Evolutionary conservation across 108 stramenopile genomes (phyloP), one percentile per base, ranked within the genome.

Genomic region (Fragilaria crotonensis): DNA sequence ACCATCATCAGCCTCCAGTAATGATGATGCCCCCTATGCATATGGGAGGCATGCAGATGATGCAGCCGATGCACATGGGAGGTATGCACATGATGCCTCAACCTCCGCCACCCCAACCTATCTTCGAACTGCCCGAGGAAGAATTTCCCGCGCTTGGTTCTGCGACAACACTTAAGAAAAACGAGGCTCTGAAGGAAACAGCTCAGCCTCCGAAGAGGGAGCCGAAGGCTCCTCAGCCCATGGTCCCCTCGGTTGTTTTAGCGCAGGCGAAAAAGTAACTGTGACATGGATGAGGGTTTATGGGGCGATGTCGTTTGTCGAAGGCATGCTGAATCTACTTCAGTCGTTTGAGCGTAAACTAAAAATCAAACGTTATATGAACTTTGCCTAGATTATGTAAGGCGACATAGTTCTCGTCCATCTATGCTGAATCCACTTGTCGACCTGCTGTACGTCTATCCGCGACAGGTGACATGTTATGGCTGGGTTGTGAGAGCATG

Each of bases 81-180:
- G 17, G 64, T 9, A 51, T 14, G 11, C 27, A 27, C 7, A 49
- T 41, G 45, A 59, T 29, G 36, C 54, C 62, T 30, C 48, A 52
- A 4, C 36, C 29, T 46, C 32, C 47, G 41, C 45, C 25, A 51
- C 57, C 17, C n/a, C n/a, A n/a, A n/a, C n/a, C n/a, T n/a, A n/a
- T n/a, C n/a, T n/a, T n/a, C n/a, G 58, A 25, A 21, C 29, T 63
- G 19, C 61, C 72, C 5, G 65, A 66, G 18, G 61, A 62, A 26
- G 72, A 73, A 19, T 73, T 73, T 29, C 72, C 72, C 5, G 59
- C 72, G 19, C 50, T 73, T 21, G 72, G 72, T 17, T 54, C 27
- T 30, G 25, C 49, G 36, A 25, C 63, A 19, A 30, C 61, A 14
- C 30, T 26, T 28, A 32, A 25, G 17, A 23, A 11, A 47, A 33